Evolutionary conservation across 2,329 filamentous ascomycete genomes (phyloP).

Genomic region (Alternaria ethzedia): DNA sequence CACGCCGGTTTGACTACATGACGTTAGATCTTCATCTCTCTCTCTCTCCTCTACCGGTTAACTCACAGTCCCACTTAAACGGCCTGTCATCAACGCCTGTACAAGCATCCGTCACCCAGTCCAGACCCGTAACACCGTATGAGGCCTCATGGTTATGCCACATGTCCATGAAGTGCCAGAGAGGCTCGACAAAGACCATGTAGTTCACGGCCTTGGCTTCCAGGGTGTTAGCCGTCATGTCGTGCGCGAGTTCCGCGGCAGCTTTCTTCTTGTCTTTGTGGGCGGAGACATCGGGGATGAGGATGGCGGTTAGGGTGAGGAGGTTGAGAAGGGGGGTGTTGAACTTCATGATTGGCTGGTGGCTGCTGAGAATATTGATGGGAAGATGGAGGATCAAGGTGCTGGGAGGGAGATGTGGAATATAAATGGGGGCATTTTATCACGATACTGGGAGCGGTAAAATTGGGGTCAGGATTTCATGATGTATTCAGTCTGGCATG

Average conservation of each 20-base stretch:
- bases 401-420: neutral
- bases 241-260: neutral
- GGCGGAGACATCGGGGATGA: neutral
- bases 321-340: neutral
- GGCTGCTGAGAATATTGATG: neutral
- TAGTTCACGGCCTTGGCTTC: neutral
- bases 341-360: neutral
- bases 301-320: neutral
- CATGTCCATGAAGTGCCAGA: neutral
- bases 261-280: neutral
- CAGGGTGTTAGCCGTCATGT: neutral
- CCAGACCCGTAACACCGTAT: neutral
- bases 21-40: neutral
- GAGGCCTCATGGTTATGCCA: neutral
- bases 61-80: conserved; percentile 3
- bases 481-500: neutral
- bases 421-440: neutral
- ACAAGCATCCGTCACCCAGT: neutral
- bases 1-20: neutral
- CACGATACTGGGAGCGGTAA: neutral
- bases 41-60: accelerated
- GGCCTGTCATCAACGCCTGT: neutral
- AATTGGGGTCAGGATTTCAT: neutral
- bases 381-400: neutral
- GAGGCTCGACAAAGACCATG: neutral